These are phyloP conservation scores for Leccinum longicurvipes DNA, from an alignment of 768 basidiomycete species.

Conservation along the genomic window DNA sequence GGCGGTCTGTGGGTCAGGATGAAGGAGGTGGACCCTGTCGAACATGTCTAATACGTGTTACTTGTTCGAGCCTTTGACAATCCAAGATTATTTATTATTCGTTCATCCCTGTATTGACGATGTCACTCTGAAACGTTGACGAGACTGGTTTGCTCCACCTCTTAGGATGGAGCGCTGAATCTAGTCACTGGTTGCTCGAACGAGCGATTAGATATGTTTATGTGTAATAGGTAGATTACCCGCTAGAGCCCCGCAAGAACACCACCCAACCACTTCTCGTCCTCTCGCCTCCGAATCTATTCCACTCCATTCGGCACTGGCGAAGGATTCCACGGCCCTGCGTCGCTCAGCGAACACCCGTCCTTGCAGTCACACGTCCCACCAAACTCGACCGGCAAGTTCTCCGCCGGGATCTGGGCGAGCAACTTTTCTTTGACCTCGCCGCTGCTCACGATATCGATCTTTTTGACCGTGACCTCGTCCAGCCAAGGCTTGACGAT, in stretches of 20 bases:
- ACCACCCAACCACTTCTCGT: not conserved
- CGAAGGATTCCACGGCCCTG: slow-evolving; percentile 80
- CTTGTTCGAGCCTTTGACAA: not conserved
- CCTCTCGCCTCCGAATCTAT: slow-evolving; percentile 19
- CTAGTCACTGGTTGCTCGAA: slow-evolving; percentile 13
- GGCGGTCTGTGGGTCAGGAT: slow-evolving; percentile 27
- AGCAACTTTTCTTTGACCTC: slow-evolving; percentile 70
- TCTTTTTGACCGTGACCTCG: slow-evolving; percentile 92
- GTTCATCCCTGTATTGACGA: not conserved
- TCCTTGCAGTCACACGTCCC: slow-evolving; percentile 74
- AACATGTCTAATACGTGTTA: not conserved
- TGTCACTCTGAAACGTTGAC: not conserved
- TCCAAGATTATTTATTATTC: not conserved
- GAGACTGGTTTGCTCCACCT: not conserved
- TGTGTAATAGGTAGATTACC: slow-evolving; percentile 26
- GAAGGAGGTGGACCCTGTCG: slow-evolving; percentile 13
- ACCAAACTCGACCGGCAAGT: slow-evolving; percentile 82
- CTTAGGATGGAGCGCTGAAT: not conserved
- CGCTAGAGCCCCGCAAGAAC: slow-evolving; percentile 4
- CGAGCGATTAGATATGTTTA: slow-evolving; percentile 30
- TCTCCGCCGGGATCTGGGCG: slow-evolving; percentile 79
- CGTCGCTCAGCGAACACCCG: slow-evolving; percentile 86
- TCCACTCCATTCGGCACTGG: slow-evolving; percentile 11
- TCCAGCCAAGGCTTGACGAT: slow-evolving; percentile 94
- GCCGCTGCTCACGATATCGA: slow-evolving; percentile 76